A percentile compares a stretch with the other conserved stretches of the same genome.
Conservation (phyloP, 768 basidiomycete genomes). For the Calocybe cyanea region DNA sequence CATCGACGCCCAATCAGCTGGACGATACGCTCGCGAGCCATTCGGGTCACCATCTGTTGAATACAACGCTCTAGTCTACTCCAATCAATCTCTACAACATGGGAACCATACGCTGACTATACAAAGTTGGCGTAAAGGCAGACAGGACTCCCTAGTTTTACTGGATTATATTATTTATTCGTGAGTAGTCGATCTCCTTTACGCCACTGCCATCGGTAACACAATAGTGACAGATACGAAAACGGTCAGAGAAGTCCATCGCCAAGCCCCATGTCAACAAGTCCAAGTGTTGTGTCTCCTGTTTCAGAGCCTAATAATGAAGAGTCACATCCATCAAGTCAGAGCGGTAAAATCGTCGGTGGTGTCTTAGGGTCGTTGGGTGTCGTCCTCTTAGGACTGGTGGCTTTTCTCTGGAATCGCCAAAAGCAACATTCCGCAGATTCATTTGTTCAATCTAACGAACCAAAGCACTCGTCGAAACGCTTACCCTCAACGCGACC, state of each 20-base stretch:
- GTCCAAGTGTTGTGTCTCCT: not conserved
- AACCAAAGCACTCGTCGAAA: conserved; percentile 1
- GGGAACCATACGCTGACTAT: conserved; percentile 29
- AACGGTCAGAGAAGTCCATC: not conserved
- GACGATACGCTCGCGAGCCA: conserved; percentile 21
- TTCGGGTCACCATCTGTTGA: conserved; percentile 19
- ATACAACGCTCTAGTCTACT: conserved; percentile 34
- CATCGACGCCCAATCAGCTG: conserved; percentile 29
- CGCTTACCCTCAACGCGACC: not conserved
- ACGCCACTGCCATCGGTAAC: not conserved
- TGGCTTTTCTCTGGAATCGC: conserved; percentile 20
- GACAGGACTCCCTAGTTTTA: conserved; percentile 25
- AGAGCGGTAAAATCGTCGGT: conserved; percentile 23
- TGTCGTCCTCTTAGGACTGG: conserved; percentile 18
- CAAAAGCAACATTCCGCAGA: conserved; percentile 14
- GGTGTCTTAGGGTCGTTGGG: conserved; percentile 24
- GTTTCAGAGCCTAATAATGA: not conserved
- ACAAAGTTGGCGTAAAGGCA: conserved; percentile 27
- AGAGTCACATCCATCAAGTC: not conserved
- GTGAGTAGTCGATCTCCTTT: conserved; percentile 18
- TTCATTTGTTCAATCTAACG: not conserved
- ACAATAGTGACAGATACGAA: conserved; percentile 11
- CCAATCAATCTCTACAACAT: conserved; percentile 21
- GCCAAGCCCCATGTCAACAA: not conserved
- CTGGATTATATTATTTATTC: conserved; percentile 40